Base-by-base conservation (phyloP, 768 basidiomycete genomes). In the Holtermannia corniformis region DNA sequence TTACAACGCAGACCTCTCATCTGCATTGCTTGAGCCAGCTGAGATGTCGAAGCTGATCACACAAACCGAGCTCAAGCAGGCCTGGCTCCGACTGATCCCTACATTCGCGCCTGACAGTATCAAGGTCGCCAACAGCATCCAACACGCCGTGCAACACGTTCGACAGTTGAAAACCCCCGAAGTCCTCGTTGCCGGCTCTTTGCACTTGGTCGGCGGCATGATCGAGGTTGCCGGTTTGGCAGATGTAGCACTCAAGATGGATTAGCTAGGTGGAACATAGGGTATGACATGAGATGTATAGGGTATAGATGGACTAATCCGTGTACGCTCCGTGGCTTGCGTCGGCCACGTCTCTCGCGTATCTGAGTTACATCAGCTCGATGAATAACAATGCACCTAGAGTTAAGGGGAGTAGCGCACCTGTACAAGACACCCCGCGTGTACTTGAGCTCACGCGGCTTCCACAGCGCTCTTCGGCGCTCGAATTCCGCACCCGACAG, bases 201-300 rank as follows among this genome's bases (percentile, higher is more conserved):
- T 99, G 57, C 92, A 92, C 73, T 79, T 99, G 14, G 83, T 97
- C 5, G 95, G 95, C 19, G 95, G 95, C 1, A 76, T 91, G 12
- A 85, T 97, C 50, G 93, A 96, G 67, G 90, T 87, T 13, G 86
- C 90, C 16, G 84, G 82, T 20, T 70, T 97, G 40, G 80, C 84
- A n/a, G 78, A 82, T 26, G 44, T n/a, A 25, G 60, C 63, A 2
- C 50, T 72, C 26, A 58, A 60, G 16, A 68, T 72, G 63, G 61
- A 62, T 23, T 71, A n/a, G n/a, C n/a, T 23, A 57, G 13, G 28
- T 27, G 44, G n/a, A n/a, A n/a, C n/a, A n/a, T n/a, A n/a, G n/a
- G n/a, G n/a, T n/a, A 37, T 37, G 10, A 37, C 32, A 7, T 37
- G 32, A 16, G 10, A 16, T 7, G 32, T 37, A 16, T 37, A 37